Evolutionary conservation across 805 yeast genomes (phyloP).

Genomic region (Ogataea polymorpha): DNA sequence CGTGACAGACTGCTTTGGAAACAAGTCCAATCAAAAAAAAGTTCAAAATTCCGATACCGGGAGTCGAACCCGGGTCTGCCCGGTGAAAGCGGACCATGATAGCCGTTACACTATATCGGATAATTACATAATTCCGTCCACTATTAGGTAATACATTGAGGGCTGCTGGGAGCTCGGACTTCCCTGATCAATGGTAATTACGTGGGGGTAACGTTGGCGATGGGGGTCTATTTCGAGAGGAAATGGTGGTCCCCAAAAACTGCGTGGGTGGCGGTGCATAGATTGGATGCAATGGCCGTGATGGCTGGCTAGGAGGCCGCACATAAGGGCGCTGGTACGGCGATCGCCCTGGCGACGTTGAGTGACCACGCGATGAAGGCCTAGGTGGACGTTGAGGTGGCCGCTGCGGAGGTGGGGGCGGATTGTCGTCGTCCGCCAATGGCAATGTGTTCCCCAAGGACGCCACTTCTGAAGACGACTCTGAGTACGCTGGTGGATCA

Average conservation of each 20-base stretch:
- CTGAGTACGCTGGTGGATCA: slow-evolving; percentile 39
- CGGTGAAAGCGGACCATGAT: slow-evolving; percentile 87
- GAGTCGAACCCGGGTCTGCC: slow-evolving; percentile 85
- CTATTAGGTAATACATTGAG: background rate
- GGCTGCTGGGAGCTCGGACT: background rate
- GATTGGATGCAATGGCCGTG: slow-evolving; percentile 12
- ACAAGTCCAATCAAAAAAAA: slow-evolving; percentile 3
- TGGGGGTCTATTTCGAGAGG: background rate
- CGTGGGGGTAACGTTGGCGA: slow-evolving; percentile 8
- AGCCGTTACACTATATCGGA: slow-evolving; percentile 85
- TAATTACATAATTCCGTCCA: background rate
- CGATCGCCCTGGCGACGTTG: background rate
- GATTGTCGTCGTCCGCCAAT: slow-evolving; percentile 14
- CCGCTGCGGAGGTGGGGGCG: slow-evolving; percentile 12
- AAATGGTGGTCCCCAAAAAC: background rate
- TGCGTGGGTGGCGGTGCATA: slow-evolving; percentile 15
- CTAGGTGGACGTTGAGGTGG: slow-evolving; percentile 10
- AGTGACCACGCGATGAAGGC: slow-evolving; percentile 11
- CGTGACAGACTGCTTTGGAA: background rate
- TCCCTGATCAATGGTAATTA: background rate
- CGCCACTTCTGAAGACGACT: slow-evolving; percentile 27
- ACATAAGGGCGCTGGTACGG: slow-evolving; percentile 5
- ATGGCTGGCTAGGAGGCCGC: slow-evolving; percentile 4
- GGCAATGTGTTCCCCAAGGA: slow-evolving; percentile 23
- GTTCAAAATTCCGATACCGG: slow-evolving; percentile 63